Evolutionary conservation across 495 filamentous ascomycete genomes (phyloP), one percentile per base, ranked within the genome.

Genomic region (Trichoderma erinaceum): DNA sequence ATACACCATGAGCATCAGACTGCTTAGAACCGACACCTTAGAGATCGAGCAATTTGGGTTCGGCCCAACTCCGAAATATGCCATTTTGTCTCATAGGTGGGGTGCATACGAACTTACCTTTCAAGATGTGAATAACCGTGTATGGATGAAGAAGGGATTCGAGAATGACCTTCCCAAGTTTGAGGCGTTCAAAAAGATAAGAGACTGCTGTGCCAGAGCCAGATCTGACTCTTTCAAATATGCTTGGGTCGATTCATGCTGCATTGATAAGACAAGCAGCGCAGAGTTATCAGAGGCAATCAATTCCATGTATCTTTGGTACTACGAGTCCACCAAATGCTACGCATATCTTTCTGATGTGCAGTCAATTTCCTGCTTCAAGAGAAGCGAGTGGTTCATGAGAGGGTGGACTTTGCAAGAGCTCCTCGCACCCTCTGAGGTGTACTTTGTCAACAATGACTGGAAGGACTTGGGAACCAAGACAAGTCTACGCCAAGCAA

Each of bases 201-300:
- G 65, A 3, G 67, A 64, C 0, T 70, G 71, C 0, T 77, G 75
- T 46, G 27, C 64, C 2, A 72, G 65, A 12, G 72, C 76, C 0
- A 23, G 7, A 0, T 25, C 16, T 0, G 69, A 78, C 32, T 66
- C 67, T 5, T 61, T 73, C n/a, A 44, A 66, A 6, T 80, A 75
- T 67, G 75, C 58, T 25, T 81, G 79, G 79, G 68, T 76, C 63
- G 78, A 81, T 66, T 80, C 76, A 15, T 77, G 74, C 67, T 81
- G 78, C 70, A 80, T 80, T 63, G 72, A 83, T 71, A 83, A 82
- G 72, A 73, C 74, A 6, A 79, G 77, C 78, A 16, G 81, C 78
- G 77, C 78, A 16, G 81, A 83, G 69, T 69, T 83, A 5, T 74
- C 75, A 5, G 80, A 82, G 69, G 77, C 80, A 29, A 79, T 79